Conservation (phyloP, 2,329 filamentous ascomycete genomes). For the Tothia fuscella region DNA sequence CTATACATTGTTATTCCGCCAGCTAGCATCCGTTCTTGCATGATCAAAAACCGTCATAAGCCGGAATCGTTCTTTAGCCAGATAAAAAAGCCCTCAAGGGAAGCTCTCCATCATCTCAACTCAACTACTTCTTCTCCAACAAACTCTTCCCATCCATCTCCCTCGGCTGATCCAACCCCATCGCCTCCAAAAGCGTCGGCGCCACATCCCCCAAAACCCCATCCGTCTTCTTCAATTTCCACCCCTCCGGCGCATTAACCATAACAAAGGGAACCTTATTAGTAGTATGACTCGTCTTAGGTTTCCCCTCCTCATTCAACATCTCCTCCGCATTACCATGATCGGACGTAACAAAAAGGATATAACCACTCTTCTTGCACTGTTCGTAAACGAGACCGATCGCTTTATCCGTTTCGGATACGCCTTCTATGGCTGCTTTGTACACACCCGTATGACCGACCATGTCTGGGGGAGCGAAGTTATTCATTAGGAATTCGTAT, state of each 20-base stretch:
- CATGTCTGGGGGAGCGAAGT: constrained; percentile 99
- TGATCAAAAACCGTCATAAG: too few relatives aligned
- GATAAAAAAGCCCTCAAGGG: too few relatives aligned
- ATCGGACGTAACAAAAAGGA: constrained; percentile 91
- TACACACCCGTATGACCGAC: constrained; percentile 98
- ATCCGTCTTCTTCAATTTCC: constrained; percentile 69
- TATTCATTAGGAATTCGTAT: constrained; percentile 99
- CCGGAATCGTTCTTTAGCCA: too few relatives aligned
- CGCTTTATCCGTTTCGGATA: constrained; percentile 78
- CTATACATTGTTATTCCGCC: too few relatives aligned
- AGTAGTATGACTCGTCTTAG: constrained; percentile 95
- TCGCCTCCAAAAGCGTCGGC: constrained; percentile 79
- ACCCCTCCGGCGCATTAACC: constrained; percentile 88
- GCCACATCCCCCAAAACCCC: constrained; percentile 96
- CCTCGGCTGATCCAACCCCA: constrained; percentile 81
- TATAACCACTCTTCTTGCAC: constrained; percentile 86
- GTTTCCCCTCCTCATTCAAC: constrained; percentile 89
- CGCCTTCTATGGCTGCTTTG: constrained; percentile 78
- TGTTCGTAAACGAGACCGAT: constrained; percentile 87
- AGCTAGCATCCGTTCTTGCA: too few relatives aligned
- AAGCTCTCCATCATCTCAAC: not conserved
- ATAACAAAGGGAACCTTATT: constrained; percentile 98
- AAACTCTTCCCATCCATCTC: constrained; percentile 87
- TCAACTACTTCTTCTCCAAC: constrained; percentile 49
- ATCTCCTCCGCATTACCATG: constrained; percentile 99